Percentiles rank a stretch among this genome's conserved stretches.
Evolutionary conservation across 352 stramenopile genomes (phyloP).

Genomic region (Peronosclerospora sorghi): DNA sequence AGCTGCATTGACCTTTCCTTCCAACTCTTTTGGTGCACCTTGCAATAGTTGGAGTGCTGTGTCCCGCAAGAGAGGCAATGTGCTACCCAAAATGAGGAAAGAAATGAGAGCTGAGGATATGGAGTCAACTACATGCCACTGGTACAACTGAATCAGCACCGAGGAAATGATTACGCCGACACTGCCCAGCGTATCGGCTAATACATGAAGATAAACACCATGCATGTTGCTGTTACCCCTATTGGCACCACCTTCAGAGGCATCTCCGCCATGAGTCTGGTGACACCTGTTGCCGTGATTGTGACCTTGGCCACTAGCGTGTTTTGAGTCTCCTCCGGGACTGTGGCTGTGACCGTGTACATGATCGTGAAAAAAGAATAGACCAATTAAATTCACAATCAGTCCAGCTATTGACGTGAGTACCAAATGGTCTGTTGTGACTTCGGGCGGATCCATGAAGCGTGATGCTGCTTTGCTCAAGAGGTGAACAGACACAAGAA

Average conservation of each 20-base stretch:
- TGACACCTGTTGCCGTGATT: conserved; percentile 46
- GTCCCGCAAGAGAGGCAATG: conserved; percentile 61
- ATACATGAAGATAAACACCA: conserved; percentile 84
- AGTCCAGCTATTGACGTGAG: conserved; percentile 76
- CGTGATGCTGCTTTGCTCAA: conserved; percentile 66
- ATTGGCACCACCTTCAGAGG: conserved; percentile 13
- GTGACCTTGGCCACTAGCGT: conserved; percentile 39
- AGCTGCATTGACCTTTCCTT: conserved; percentile 30
- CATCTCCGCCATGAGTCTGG: conserved; percentile 37
- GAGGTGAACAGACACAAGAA: conserved; percentile 78
- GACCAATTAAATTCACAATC: conserved; percentile 76
- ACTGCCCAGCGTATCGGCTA: conserved; percentile 82
- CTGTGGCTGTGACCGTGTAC: conserved; percentile 67
- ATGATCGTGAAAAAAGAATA: conserved; percentile 87
- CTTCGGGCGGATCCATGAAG: conserved; percentile 62
- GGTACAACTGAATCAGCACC: conserved; percentile 73
- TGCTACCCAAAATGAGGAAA: conserved; percentile 77
- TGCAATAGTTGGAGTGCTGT: conserved; percentile 66
- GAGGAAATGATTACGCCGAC: conserved; percentile 85
- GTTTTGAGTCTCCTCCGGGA: conserved; percentile 23
- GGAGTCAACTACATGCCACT: conserved; percentile 77
- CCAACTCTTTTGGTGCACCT: conserved; percentile 45
- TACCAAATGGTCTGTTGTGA: conserved; percentile 77
- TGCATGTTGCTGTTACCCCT: conserved; percentile 84
- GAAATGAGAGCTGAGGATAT: conserved; percentile 76